A percentile compares a stretch with the other conserved stretches of the same genome.
Evolutionary conservation across 2,329 filamentous ascomycete genomes (phyloP).

Genomic region (Tympanopsis confertula): DNA sequence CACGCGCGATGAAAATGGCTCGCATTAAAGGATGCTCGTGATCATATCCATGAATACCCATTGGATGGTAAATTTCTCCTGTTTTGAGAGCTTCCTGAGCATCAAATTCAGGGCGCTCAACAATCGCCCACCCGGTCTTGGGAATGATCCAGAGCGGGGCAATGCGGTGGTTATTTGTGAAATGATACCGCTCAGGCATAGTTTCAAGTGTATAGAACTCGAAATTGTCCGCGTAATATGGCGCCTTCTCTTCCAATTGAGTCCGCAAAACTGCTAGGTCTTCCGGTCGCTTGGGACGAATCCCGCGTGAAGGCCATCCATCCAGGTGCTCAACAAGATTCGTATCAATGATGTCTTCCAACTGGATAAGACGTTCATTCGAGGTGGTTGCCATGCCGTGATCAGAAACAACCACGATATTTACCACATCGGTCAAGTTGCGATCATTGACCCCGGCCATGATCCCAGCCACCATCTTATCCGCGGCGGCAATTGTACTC

Average conservation of each 20-base stretch:
- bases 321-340: constrained; percentile 52
- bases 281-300: constrained; percentile 45
- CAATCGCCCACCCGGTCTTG: constrained; percentile 60
- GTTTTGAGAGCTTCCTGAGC: constrained; percentile 37
- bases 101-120: constrained; percentile 52
- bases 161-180: constrained; percentile 56
- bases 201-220: constrained; percentile 56
- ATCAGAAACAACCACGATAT: constrained; percentile 61
- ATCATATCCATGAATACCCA: constrained; percentile 62
- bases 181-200: constrained; percentile 64
- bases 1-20: constrained; percentile 60
- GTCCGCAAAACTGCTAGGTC: constrained; percentile 43
- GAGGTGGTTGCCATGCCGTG: constrained; percentile 70
- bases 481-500: constrained; percentile 46
- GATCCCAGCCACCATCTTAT: constrained; percentile 50
- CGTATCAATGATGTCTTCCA: constrained; percentile 58
- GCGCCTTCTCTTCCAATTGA: constrained; percentile 24
- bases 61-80: constrained; percentile 45
- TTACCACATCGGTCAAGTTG: constrained; percentile 59
- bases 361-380: constrained; percentile 48
- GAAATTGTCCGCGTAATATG: constrained; percentile 34
- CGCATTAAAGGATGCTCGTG: constrained; percentile 63
- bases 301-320: constrained; percentile 61
- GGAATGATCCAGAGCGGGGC: constrained; percentile 65
- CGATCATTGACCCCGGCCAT: constrained; percentile 48